Base-by-base conservation (phyloP, 441 rosid genomes). In the Rhodomyrtus psidioides region DNA sequence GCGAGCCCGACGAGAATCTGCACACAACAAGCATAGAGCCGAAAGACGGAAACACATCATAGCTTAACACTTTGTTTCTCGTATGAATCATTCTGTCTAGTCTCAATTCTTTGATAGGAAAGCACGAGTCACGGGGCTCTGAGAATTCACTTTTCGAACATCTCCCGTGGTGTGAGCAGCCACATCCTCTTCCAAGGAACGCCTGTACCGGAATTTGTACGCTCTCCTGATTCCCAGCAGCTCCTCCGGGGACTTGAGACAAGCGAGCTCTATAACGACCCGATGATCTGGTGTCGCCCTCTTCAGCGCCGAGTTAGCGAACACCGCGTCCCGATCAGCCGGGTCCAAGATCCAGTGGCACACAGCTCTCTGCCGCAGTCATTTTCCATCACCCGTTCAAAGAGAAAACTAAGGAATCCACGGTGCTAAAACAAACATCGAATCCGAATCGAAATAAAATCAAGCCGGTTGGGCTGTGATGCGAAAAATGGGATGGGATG, bases 101-200 rank as follows among this genome's bases (percentile, higher is more conserved):
- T 27, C 58, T 10, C 5, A 9, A 5, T 54, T 34, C 42, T 19
- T 21, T 28, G 42, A 53, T 39, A 54, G 58, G 16, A 82, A 54
- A 54, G 23, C 83, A 27, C 44, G 30, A 34, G 54, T 82, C n/a
- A 7, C 6, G 79, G 51, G n/a, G 79, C 79, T 39, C 79, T 70
- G 79, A 70, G 51, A 70, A 39, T 26, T 39, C 85, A 91, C 96
- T 83, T 88, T 94, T 84, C 96, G 91, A 28, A 92, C 87, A 81
- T 89, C 88, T 6, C 92, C 94, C 5, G 55, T 74, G 34, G 96
- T 89, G 88, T 56, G 88, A 53, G 94, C 88, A 81, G 96, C 97
- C 82, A 95, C 91, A 55, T 95, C 95, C 89, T 94, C 97, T 89
- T 94, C 97, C 12, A 94, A 91, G 81, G 96, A 94, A 84, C 83